phyloP scores from a whole-genome alignment of 2,329 filamentous ascomycete species.

The Sphaerostilbella broomeana region DNA sequence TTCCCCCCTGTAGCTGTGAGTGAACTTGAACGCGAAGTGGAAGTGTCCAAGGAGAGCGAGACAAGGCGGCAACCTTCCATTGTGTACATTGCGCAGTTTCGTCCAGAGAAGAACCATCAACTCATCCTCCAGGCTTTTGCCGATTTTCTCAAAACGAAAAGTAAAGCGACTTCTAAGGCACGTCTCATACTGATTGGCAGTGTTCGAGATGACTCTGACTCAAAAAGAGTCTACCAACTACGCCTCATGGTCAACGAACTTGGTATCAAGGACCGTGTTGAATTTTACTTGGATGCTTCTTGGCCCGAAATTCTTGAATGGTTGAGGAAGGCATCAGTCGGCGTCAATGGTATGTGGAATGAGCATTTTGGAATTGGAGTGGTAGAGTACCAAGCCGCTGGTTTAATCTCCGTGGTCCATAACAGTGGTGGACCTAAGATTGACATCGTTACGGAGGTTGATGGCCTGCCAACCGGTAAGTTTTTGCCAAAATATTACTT shows the following conservation, averaged over 20 bases:
- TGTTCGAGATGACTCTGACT: constrained; percentile 77
- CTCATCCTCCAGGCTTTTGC: constrained; percentile 82
- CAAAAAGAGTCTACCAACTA: constrained; percentile 79
- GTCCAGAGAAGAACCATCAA: constrained; percentile 93
- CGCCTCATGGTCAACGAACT: constrained; percentile 82
- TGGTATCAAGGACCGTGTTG: constrained; percentile 72
- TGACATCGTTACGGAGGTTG: constrained; percentile 80
- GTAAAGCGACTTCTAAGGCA: constrained; percentile 46
- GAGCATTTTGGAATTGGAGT: constrained; percentile 98
- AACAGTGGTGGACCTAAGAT: constrained; percentile 86
- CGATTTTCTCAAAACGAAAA: constrained; percentile 56
- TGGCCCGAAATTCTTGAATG: constrained; percentile 83
- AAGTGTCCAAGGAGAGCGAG: constrained; percentile 64
- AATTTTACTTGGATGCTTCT: constrained; percentile 83
- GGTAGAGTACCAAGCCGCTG: constrained; percentile 95
- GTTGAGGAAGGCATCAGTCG: constrained; percentile 69
- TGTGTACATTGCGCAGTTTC: constrained; percentile 94
- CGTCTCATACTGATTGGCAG: constrained; percentile 82
- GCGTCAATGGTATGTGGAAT: constrained; percentile 99
- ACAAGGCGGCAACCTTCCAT: constrained; percentile 62
- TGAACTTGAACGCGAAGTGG: constrained; percentile 69
- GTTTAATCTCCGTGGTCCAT: constrained; percentile 87
- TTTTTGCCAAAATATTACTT: constrained; percentile 7
- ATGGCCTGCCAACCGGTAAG: constrained; percentile 71
- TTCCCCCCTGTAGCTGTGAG: constrained; percentile 90